Evolutionary conservation across 495 filamentous ascomycete genomes (phyloP), one percentile per base, ranked within the genome.

Genomic region (Podospora sp.): DNA sequence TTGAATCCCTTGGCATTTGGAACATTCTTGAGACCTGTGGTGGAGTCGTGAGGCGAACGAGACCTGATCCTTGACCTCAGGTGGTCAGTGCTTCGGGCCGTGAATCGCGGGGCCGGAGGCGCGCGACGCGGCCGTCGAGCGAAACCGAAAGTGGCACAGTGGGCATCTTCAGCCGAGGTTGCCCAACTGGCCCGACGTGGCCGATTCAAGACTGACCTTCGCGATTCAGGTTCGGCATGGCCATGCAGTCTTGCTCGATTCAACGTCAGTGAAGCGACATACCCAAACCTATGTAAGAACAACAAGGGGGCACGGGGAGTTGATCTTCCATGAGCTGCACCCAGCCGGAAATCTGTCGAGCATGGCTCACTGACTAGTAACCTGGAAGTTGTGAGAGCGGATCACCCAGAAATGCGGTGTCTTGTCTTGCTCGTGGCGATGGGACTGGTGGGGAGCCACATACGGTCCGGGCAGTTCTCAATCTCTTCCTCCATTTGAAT

Each of bases 1-100:
- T 52, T 40, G 49, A 63, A 25, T 63, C 40, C 11, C 61, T 63
- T 63, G 61, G 61, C 49, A 63, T 33, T 29, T 63, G 61, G 49
- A 63, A 53, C 61, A 35, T 36, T 63, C 16, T 63, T 33, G 61
- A 63, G 61, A 53, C 40, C 14, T 18, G 2, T 6, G 2, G 26
- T 53, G 22, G 26, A 25, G 61, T 25, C 40, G 16, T 33, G 46
- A 33, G 26, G n/a, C 49, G 40, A 18, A 2, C 40, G 2, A 46
- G 40, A 18, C 40, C 40, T 12, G 33, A 36, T 36, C 33, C 33
- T 12, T 36, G 33, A 36, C 11, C 11, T 6, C 29, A 46, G 16
- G 11, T 46, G 40, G 40, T 46, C 40, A 46, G 40, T 46, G 40
- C 40, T 46, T 18, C 40, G 40, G 40, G 40, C 40, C 40, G 40